Evolutionary conservation across 305 asterid species (phyloP).

Genomic region (Petunia hybrid): DNA sequence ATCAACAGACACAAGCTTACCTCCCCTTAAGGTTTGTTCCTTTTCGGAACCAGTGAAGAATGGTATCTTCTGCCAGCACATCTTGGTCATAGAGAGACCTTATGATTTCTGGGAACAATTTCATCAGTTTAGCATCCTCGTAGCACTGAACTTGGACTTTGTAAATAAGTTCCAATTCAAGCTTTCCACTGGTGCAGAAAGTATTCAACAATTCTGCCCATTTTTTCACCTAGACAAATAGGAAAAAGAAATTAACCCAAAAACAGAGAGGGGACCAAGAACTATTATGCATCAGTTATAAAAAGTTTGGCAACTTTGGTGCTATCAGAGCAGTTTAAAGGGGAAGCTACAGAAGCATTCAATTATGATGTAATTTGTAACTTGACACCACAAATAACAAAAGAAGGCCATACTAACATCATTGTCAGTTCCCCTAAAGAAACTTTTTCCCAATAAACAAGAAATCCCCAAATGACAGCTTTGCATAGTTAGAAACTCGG

Average conservation of each 20-base stretch:
- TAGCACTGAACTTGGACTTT: slow-evolving; percentile 96
- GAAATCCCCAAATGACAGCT: no score
- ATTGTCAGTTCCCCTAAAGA: no score
- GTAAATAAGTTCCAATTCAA: slow-evolving; percentile 95
- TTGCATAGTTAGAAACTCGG: no score
- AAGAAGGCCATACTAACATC: background rate
- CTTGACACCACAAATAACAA: background rate
- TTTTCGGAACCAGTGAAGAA: slow-evolving; percentile 96
- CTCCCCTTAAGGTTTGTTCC: slow-evolving; percentile 96
- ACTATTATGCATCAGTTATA: background rate
- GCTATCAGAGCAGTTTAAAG: background rate
- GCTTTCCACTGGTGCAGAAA: slow-evolving; percentile 91
- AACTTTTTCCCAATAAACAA: no score
- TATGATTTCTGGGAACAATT: slow-evolving; percentile 89
- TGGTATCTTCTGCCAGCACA: slow-evolving; percentile 95
- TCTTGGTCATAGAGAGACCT: slow-evolving; percentile 94
- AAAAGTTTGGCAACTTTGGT: background rate
- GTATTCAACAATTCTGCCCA: slow-evolving; percentile 88
- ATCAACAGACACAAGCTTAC: slow-evolving; percentile 37
- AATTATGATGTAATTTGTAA: background rate
- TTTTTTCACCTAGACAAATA: slow-evolving; percentile 68
- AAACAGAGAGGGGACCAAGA: background rate
- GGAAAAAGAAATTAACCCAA: background rate
- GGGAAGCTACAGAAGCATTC: background rate
- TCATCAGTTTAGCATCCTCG: slow-evolving; percentile 97